phyloP scores from a whole-genome alignment of 2,329 filamentous ascomycete species.

The Phaeosphaeria sp. region DNA sequence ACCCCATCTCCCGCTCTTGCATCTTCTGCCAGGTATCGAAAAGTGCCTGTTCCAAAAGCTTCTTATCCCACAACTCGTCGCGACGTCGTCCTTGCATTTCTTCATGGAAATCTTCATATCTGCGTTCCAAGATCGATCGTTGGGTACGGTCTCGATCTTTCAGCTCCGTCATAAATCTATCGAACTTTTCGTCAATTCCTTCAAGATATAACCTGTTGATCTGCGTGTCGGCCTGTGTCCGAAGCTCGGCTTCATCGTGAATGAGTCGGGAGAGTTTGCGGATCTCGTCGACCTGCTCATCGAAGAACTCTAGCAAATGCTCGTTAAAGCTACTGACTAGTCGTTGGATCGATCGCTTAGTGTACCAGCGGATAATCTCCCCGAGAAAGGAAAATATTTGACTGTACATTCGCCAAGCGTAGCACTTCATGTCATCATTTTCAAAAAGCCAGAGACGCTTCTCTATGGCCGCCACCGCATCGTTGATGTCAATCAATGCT shows the following conservation, averaged over 20 bases:
- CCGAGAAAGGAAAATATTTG: background rate
- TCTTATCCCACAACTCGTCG: background rate
- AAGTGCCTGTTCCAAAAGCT: background rate
- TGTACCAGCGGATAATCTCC: background rate
- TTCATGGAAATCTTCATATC: background rate
- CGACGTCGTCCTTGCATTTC: background rate
- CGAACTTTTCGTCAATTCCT: background rate
- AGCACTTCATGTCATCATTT: background rate
- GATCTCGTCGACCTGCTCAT: background rate
- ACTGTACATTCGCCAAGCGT: background rate
- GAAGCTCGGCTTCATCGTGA: background rate
- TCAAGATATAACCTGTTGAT: background rate
- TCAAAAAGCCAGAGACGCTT: background rate
- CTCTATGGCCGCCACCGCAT: background rate
- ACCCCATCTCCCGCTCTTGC: background rate
- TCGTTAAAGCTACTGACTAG: background rate
- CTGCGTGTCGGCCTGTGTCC: background rate
- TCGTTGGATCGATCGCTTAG: background rate
- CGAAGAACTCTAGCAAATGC: background rate
- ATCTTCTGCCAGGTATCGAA: background rate
- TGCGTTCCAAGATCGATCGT: background rate
- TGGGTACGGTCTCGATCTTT: background rate
- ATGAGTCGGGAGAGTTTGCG: background rate
- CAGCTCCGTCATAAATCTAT: background rate
- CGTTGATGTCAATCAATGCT: background rate